A percentile compares a stretch with the other conserved stretches of the same genome.
phyloP scores from a whole-genome alignment of 306 rosid genomes.

The Senna siamea region DNA sequence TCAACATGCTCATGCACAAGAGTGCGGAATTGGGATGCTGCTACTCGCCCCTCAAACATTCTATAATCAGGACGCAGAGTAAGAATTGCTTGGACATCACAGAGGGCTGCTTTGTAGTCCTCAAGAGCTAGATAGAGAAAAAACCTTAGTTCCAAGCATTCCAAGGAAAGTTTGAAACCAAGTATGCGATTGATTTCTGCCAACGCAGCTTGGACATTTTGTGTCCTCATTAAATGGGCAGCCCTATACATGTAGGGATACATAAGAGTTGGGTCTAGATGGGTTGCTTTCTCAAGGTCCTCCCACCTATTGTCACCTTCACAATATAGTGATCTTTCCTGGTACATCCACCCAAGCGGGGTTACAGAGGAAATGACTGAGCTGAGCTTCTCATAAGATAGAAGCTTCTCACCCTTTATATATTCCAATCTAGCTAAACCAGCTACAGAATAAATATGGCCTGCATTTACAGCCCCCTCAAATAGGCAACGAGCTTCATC shows the following conservation, averaged over 20 bases:
- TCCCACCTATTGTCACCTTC: slow-evolving; percentile 68
- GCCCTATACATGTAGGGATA: slow-evolving; percentile 93
- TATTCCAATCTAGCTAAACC: slow-evolving; percentile 76
- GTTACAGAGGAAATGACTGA: slow-evolving; percentile 59
- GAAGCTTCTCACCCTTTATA: slow-evolving; percentile 64
- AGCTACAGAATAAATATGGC: slow-evolving; percentile 78
- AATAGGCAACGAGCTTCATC: slow-evolving; percentile 68
- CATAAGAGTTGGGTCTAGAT: slow-evolving; percentile 82
- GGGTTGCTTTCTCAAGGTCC: slow-evolving; percentile 89
- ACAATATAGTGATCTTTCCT: slow-evolving; percentile 85
- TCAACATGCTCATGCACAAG: slow-evolving; percentile 88
- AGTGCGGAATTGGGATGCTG: slow-evolving; percentile 81
- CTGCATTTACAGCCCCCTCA: slow-evolving; percentile 77
- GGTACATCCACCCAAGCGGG: slow-evolving; percentile 90
- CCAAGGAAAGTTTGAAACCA: slow-evolving; percentile 90
- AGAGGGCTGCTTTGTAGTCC: slow-evolving; percentile 80
- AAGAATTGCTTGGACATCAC: slow-evolving; percentile 90
- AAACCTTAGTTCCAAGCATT: slow-evolving; percentile 90
- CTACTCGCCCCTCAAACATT: slow-evolving; percentile 91
- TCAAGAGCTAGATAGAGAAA: slow-evolving; percentile 78
- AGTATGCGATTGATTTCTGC: slow-evolving; percentile 77
- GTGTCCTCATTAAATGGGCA: slow-evolving; percentile 69
- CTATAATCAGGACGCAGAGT: slow-evolving; percentile 75
- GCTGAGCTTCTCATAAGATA: slow-evolving; percentile 73
- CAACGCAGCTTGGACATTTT: slow-evolving; percentile 70